phyloP scores from a whole-genome alignment of 2,329 filamentous ascomycete species.

The Colletotrichum orchidophilum region DNA sequence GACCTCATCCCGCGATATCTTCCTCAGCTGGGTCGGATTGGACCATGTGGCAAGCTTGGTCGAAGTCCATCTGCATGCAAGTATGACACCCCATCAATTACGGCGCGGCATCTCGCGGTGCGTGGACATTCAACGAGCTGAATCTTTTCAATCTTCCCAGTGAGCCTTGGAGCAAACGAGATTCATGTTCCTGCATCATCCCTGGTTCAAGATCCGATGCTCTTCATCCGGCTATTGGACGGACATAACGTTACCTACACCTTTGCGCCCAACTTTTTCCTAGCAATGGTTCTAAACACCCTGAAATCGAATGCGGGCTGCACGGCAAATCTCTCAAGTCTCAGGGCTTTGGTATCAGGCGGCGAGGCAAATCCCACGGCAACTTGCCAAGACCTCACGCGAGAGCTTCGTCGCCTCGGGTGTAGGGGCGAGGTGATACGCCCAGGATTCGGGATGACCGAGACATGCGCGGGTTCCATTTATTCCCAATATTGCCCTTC shows the following conservation, averaged over 20 bases:
- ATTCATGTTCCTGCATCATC: constrained; percentile 54
- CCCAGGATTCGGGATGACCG: constrained; percentile 60
- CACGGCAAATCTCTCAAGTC: constrained; percentile 36
- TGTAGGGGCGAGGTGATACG: constrained; percentile 45
- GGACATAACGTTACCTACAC: constrained; percentile 52
- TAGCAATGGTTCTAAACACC: constrained; percentile 38
- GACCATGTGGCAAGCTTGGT: constrained; percentile 63
- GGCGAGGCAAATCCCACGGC: constrained; percentile 55
- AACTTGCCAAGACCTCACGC: constrained; percentile 42
- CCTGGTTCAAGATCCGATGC: constrained; percentile 48
- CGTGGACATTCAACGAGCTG: neutral
- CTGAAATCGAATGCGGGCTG: neutral
- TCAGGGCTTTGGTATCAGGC: constrained; percentile 49
- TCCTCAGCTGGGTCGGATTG: constrained; percentile 60
- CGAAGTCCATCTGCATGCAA: constrained; percentile 61
- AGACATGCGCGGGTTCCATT: constrained; percentile 61
- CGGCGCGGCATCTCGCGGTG: neutral
- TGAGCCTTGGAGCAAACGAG: constrained; percentile 52
- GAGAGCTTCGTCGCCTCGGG: constrained; percentile 43
- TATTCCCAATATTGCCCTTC: constrained; percentile 51
- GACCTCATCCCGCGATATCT: constrained; percentile 42
- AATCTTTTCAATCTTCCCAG: neutral
- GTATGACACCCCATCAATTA: neutral
- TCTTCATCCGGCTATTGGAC: constrained; percentile 50
- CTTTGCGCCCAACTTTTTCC: constrained; percentile 54